A percentile compares a stretch with the other conserved stretches of the same genome.
Conservation (phyloP, 2,329 filamentous ascomycete genomes). For the Ampelomyces quisqualis region DNA sequence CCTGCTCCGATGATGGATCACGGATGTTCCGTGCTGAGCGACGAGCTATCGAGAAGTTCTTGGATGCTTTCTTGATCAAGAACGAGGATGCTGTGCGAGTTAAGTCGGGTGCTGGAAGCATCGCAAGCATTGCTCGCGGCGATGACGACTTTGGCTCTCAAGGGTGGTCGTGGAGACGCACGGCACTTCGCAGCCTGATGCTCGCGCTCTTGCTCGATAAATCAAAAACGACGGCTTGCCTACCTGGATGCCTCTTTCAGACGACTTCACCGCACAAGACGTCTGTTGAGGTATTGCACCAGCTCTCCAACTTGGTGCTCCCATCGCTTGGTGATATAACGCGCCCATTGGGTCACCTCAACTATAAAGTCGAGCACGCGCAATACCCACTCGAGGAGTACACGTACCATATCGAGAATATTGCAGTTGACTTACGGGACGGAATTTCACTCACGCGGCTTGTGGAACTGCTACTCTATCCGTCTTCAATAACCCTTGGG, state of each 20-base stretch:
- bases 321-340: constrained; percentile 60
- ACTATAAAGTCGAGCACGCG: constrained; percentile 56
- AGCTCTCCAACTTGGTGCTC: constrained; percentile 55
- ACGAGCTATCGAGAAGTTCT: constrained; percentile 53
- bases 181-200: constrained; percentile 60
- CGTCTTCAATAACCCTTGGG: constrained; percentile 31
- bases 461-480: constrained; percentile 59
- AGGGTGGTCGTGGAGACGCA: constrained; percentile 56
- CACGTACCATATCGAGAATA: constrained; percentile 58
- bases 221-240: constrained; percentile 45
- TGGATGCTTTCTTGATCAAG: constrained; percentile 59
- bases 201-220: constrained; percentile 61
- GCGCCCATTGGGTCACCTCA: constrained; percentile 57
- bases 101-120: constrained; percentile 42
- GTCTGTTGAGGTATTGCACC: constrained; percentile 55
- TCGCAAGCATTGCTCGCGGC: constrained; percentile 42
- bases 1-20: constrained; percentile 38
- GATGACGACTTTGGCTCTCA: constrained; percentile 47
- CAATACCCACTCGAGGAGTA: constrained; percentile 62
- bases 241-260: constrained; percentile 54
- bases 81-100: constrained; percentile 57
- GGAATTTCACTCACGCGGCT: constrained; percentile 61
- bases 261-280: constrained; percentile 57
- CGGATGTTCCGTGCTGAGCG: constrained; percentile 41
- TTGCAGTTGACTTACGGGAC: constrained; percentile 63